These are phyloP conservation scores for Phtheirospermum japonicum DNA, from an alignment of 257 asterid genomes.

Conservation along the genomic window DNA sequence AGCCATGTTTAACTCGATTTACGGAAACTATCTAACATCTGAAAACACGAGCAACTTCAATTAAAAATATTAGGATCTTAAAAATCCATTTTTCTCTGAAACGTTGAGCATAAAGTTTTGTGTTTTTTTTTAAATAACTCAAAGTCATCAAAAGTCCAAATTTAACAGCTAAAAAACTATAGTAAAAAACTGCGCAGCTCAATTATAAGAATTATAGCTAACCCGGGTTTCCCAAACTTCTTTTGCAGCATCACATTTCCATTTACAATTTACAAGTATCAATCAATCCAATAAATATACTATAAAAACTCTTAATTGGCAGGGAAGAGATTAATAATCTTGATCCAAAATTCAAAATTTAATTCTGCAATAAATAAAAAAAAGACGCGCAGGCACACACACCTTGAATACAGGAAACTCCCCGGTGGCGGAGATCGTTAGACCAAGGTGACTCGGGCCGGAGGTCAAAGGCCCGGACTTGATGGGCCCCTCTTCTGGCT, in stretches of 20 bases:
- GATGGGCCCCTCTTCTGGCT: constrained; percentile 72
- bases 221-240: background rate
- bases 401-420: constrained; percentile 71
- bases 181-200: no score
- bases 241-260: no score
- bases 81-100: no score
- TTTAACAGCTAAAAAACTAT: background rate
- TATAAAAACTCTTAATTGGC: no score
- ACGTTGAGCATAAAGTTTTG: no score
- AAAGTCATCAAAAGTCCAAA: background rate
- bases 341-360: background rate
- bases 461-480: constrained; percentile 75
- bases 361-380: background rate
- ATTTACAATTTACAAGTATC: no score
- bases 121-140: background rate
- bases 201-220: no score
- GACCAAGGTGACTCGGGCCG: constrained; percentile 79
- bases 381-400: background rate
- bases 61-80: no score
- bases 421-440: constrained; percentile 45
- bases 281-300: no score
- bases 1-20: background rate
- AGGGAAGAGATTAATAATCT: background rate
- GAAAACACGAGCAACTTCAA: background rate
- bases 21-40: background rate